These are phyloP conservation scores for Ganoderma boninense DNA, from an alignment of 1,284 basidiomycete species.

Conservation along the genomic window DNA sequence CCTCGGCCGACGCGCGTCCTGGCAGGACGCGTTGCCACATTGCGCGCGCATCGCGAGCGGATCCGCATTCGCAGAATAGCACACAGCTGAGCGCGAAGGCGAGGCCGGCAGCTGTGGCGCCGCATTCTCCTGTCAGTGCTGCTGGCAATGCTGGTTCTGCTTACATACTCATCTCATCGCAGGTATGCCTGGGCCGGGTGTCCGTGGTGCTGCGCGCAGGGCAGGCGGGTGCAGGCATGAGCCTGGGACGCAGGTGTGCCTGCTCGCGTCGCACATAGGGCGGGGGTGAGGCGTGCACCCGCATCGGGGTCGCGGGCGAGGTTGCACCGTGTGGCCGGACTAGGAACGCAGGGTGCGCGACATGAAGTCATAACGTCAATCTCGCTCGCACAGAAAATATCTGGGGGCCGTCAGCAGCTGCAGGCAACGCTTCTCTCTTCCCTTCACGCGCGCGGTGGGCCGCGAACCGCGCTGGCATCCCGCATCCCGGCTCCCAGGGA, in stretches of 20 bases:
- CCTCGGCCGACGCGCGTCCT: not conserved
- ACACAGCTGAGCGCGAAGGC: not conserved
- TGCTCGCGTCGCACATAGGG: not conserved
- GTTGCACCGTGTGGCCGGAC: constrained; percentile 1
- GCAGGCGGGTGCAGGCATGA: not conserved
- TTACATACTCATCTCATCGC: constrained; percentile 3
- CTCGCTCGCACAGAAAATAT: constrained; percentile 17
- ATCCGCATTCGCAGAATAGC: not conserved
- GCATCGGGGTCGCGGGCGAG: not conserved
- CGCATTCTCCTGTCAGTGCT: not conserved
- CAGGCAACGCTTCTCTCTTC: not conserved
- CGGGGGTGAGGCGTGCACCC: not conserved
- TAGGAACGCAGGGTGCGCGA: constrained; percentile 13
- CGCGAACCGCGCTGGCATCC: not conserved
- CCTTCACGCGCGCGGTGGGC: constrained; percentile 7
- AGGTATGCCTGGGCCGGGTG: not conserved
- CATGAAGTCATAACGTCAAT: constrained; percentile 25
- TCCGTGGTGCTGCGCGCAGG: not conserved
- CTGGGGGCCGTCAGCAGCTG: constrained; percentile 6
- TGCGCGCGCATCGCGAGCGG: not conserved
- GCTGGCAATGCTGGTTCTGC: not conserved
- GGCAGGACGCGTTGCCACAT: not conserved
- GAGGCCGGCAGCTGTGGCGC: not conserved
- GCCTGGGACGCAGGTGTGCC: not conserved
- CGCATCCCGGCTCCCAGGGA: not conserved